Evolutionary conservation across 805 yeast species (phyloP).

Genomic region (Wickerhamomyces kurtzmanii): DNA sequence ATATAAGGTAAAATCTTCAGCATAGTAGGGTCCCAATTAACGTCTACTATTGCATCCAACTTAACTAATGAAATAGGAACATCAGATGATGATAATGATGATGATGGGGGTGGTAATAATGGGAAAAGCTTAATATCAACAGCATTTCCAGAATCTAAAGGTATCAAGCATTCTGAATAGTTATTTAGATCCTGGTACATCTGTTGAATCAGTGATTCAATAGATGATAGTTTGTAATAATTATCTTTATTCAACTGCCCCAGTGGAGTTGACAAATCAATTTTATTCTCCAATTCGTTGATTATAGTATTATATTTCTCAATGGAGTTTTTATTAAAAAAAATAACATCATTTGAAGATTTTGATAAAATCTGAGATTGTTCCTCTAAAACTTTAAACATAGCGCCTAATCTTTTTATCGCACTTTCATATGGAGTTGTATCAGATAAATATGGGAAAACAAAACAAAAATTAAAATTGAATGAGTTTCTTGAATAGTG

Average conservation of each 20-base stretch:
- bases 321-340: conserved; percentile 2
- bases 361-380: conserved; percentile 70
- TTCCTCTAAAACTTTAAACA: conserved; percentile 87
- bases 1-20: conserved; percentile 76
- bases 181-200: conserved; percentile 90
- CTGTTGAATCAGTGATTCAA: conserved; percentile 77
- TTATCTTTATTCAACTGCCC: conserved; percentile 12
- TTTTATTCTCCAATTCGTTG: conserved; percentile 13
- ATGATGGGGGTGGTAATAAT: conserved; percentile 71
- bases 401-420: conserved; percentile 71
- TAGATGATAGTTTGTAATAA: conserved; percentile 27
- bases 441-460: conserved; percentile 75
- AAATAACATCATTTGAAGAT: neutral
- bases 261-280: conserved; percentile 15
- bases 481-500: conserved; percentile 86
- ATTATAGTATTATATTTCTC: conserved; percentile 19
- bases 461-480: conserved; percentile 88
- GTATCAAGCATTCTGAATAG: conserved; percentile 92
- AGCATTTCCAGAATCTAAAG: conserved; percentile 81
- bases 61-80: conserved; percentile 90
- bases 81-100: conserved; percentile 65
- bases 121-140: conserved; percentile 94
- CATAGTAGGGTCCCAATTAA: conserved; percentile 97
- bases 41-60: conserved; percentile 64
- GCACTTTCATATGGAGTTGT: conserved; percentile 82